Percentiles rank a stretch among this genome's conserved stretches.
Evolutionary conservation across 1,139 yeast species (phyloP).

Genomic region (Kurtzmaniella quercitrusa): DNA sequence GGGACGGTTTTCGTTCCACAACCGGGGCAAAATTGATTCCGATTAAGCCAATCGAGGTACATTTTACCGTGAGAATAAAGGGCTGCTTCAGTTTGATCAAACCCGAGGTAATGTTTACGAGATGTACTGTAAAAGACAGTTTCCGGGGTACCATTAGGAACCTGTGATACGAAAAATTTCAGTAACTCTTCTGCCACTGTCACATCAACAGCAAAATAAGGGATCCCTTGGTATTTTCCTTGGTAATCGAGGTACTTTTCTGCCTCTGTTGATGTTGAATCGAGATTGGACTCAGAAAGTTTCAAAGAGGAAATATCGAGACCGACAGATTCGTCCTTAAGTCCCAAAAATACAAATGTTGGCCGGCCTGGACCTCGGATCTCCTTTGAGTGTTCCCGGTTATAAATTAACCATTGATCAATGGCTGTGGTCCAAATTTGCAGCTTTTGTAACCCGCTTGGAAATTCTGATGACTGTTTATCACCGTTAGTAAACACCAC

Average conservation of each 20-base stretch:
- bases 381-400: slow-evolving; percentile 30
- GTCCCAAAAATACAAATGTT: slow-evolving; percentile 60
- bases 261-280: slow-evolving; percentile 8
- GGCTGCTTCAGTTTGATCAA: slow-evolving; percentile 51
- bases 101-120: slow-evolving; percentile 32
- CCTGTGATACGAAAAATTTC: slow-evolving; percentile 17
- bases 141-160: slow-evolving; percentile 14
- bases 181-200: slow-evolving; percentile 27
- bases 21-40: slow-evolving; percentile 80
- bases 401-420: slow-evolving; percentile 25
- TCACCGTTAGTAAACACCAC: slow-evolving; percentile 35
- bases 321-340: slow-evolving; percentile 53
- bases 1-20: slow-evolving; percentile 74
- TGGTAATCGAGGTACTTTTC: slow-evolving; percentile 39
- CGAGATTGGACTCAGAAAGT: slow-evolving; percentile 17
- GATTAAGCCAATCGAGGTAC: slow-evolving; percentile 79
- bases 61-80: slow-evolving; percentile 77
- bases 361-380: slow-evolving; percentile 35
- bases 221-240: slow-evolving; percentile 60
- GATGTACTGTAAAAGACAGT: slow-evolving; percentile 29
- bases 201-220: slow-evolving; percentile 75
- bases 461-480: slow-evolving; percentile 14
- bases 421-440: slow-evolving; percentile 21
- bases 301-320: slow-evolving; percentile 27
- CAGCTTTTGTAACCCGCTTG: slow-evolving; percentile 15